phyloP scores from a whole-genome alignment of 1,284 basidiomycete genomes.

The Microbotryum scabiosae region DNA sequence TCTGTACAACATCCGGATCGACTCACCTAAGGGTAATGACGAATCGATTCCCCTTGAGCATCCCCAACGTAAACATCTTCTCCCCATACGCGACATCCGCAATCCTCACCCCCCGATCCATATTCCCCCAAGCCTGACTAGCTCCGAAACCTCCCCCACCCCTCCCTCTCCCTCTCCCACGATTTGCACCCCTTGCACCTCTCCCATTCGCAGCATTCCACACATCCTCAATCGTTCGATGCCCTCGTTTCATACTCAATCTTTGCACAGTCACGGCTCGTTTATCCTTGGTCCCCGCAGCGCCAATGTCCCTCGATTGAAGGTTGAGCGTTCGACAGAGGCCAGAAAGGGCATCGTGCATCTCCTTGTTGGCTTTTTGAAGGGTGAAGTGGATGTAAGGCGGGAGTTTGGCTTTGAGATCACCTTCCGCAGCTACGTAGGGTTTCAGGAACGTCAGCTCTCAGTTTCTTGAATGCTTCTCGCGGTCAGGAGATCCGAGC shows the following conservation, averaged over 20 bases:
- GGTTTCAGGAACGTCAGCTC: neutral
- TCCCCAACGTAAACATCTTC: conserved; percentile 75
- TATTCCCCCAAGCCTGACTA: conserved; percentile 5
- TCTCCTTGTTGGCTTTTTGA: conserved; percentile 96
- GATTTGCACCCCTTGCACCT: conserved; percentile 41
- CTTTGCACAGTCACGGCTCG: conserved; percentile 91
- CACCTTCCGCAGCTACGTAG: too few relatives aligned
- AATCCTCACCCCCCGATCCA: conserved; percentile 75
- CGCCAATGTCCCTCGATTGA: conserved; percentile 67
- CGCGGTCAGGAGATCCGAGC: neutral
- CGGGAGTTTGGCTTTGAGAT: conserved; percentile 33
- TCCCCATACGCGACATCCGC: conserved; percentile 80
- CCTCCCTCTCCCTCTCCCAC: conserved; percentile 19
- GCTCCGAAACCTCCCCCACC: conserved; percentile 7
- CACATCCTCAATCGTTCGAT: conserved; percentile 65
- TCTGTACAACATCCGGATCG: too few relatives aligned
- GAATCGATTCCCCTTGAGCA: conserved; percentile 93
- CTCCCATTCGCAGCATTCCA: conserved; percentile 51
- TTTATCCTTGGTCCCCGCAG: conserved; percentile 97
- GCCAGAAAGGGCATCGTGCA: conserved; percentile 81
- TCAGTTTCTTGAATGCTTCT: neutral
- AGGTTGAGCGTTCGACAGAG: conserved; percentile 67
- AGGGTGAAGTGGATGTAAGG: conserved; percentile 94
- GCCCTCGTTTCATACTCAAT: conserved; percentile 71
- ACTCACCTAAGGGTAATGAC: conserved; percentile 56